phyloP scores from a whole-genome alignment of 129 eudicot genomes.

The Pulicaria dysenterica region DNA sequence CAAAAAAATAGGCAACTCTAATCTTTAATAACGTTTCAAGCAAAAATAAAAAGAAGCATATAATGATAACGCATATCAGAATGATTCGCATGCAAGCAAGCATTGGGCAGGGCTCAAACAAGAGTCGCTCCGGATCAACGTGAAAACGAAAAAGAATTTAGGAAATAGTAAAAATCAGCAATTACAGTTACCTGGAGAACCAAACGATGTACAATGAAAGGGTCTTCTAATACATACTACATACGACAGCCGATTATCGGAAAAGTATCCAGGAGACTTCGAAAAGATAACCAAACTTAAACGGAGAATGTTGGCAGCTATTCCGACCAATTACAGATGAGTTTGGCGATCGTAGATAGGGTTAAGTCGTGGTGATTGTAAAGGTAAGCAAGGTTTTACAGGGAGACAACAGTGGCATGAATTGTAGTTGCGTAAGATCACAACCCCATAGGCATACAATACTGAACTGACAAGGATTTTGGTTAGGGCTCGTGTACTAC shows the following conservation, averaged over 20 bases:
- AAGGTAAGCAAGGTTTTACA: conserved; percentile 24
- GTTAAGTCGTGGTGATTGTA: conserved; percentile 24
- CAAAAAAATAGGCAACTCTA: conserved; percentile 7
- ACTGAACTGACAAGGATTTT: neutral
- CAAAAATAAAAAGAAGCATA: neutral
- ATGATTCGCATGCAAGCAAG: conserved; percentile 23
- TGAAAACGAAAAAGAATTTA: conserved; percentile 1
- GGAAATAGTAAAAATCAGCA: conserved; percentile 5
- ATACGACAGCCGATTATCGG: conserved; percentile 13
- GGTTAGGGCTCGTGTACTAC: too few relatives aligned
- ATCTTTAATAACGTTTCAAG: conserved; percentile 15
- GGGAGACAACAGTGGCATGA: neutral
- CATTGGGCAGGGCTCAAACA: conserved; percentile 7
- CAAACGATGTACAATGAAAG: conserved; percentile 11
- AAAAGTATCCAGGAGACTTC: neutral
- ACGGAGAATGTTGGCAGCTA: conserved; percentile 18
- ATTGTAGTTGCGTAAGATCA: neutral
- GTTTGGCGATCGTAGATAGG: conserved; percentile 28
- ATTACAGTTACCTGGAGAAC: neutral
- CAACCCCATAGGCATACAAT: neutral
- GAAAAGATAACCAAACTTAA: conserved; percentile 5
- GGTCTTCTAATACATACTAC: neutral
- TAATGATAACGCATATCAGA: conserved; percentile 6
- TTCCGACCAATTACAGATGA: neutral
- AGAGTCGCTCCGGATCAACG: neutral